These are phyloP conservation scores for Ogataea pini DNA, from an alignment of 805 yeast genomes.

Conservation along the genomic window DNA sequence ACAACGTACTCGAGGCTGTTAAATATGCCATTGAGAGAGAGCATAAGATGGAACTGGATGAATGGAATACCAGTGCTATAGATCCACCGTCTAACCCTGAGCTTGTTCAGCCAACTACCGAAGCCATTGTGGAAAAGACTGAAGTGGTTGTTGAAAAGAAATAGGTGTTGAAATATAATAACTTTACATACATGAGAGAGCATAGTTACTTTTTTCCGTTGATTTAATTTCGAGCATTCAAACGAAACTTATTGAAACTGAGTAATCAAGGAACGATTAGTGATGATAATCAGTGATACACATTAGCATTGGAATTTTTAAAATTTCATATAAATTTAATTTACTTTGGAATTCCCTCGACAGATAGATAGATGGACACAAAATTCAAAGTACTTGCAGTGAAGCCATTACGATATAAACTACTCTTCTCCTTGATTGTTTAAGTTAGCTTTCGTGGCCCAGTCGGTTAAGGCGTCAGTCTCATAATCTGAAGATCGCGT, in stretches of 20 bases:
- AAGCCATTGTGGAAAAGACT: conserved; percentile 50
- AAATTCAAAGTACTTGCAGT: too few relatives aligned
- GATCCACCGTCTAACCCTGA: conserved; percentile 24
- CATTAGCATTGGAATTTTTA: too few relatives aligned
- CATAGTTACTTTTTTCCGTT: neutral
- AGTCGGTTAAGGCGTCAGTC: conserved; percentile 44
- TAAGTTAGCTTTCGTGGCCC: conserved; percentile 38
- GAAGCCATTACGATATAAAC: too few relatives aligned
- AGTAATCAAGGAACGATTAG: too few relatives aligned
- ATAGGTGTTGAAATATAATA: neutral
- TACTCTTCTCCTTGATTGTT: too few relatives aligned
- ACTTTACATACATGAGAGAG: neutral
- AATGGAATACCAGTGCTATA: conserved; percentile 57
- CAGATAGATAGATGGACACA: too few relatives aligned
- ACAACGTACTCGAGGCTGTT: conserved; percentile 78
- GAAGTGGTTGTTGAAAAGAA: conserved; percentile 28
- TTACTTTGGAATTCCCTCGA: too few relatives aligned
- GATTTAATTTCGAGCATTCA: too few relatives aligned
- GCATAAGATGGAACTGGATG: conserved; percentile 67
- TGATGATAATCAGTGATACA: too few relatives aligned
- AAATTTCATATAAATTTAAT: too few relatives aligned
- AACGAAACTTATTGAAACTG: too few relatives aligned
- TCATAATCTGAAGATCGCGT: conserved; percentile 44
- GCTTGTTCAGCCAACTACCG: conserved; percentile 43
- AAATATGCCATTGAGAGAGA: conserved; percentile 82